A percentile compares a stretch with the other conserved stretches of the same genome.
Evolutionary conservation across 2,329 filamentous ascomycete species (phyloP).

Genomic region (Stenocarpella maydis): DNA sequence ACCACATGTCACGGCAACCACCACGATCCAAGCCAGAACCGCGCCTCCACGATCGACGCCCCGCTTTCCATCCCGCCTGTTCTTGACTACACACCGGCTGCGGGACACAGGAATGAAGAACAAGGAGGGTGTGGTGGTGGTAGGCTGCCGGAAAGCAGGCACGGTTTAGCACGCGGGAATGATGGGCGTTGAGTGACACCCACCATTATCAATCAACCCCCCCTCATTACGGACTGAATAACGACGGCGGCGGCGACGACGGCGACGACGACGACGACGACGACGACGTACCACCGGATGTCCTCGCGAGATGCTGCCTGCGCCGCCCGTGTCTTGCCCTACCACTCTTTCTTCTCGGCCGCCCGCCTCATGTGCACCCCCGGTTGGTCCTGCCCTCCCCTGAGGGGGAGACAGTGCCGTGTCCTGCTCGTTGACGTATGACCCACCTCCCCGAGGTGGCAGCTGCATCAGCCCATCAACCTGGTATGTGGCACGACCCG

Average conservation of each 20-base stretch:
- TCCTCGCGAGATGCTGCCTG: constrained; percentile 10
- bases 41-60: constrained; percentile 24
- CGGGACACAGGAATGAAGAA: neutral
- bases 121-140: neutral
- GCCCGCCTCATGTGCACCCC: neutral
- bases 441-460: constrained; percentile 20
- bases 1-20: constrained; percentile 25
- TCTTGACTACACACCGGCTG: constrained; percentile 13
- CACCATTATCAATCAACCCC: constrained; percentile 7
- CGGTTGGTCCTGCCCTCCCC: too few relatives aligned
- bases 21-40: constrained; percentile 25
- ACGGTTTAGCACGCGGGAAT: neutral
- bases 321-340: constrained; percentile 3
- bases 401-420: neutral
- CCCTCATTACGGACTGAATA: neutral
- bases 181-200: constrained; percentile 7
- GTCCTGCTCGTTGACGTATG: constrained; percentile 24
- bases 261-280: too few relatives aligned
- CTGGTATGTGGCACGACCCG: constrained; percentile 34
- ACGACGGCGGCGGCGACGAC: too few relatives aligned
- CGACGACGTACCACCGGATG: neutral
- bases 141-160: neutral
- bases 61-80: neutral
- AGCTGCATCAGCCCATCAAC: constrained; percentile 32
- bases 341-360: neutral